These are phyloP conservation scores for Antarctomyces pellizariae DNA, from an alignment of 495 filamentous ascomycete genomes.

Conservation along the genomic window DNA sequence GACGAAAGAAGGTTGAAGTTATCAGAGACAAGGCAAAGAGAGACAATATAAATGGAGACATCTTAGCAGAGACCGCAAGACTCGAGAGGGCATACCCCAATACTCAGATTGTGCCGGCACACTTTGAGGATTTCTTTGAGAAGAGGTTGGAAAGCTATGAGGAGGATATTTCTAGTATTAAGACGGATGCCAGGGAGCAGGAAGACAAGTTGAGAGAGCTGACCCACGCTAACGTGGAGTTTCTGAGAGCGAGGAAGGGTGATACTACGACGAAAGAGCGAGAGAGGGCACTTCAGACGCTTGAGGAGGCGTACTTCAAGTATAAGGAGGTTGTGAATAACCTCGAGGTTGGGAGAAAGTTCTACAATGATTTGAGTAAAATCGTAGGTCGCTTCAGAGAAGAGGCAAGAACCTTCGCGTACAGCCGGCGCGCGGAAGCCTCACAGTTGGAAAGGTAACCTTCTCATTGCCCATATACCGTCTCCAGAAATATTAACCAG, in stretches of 20 bases:
- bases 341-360: conserved; percentile 71
- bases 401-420: conserved; percentile 53
- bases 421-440: conserved; percentile 59
- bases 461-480: neutral
- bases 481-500: conserved; percentile 3
- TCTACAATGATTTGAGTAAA: conserved; percentile 85
- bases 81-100: conserved; percentile 61
- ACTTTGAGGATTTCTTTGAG: conserved; percentile 85
- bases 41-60: conserved; percentile 74
- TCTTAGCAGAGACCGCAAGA: conserved; percentile 59
- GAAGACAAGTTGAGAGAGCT: conserved; percentile 42
- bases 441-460: conserved; percentile 48
- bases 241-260: conserved; percentile 44
- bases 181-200: conserved; percentile 54
- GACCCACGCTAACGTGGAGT: conserved; percentile 51
- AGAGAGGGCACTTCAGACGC: conserved; percentile 62
- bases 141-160: conserved; percentile 59
- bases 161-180: conserved; percentile 41
- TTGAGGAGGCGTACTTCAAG: conserved; percentile 83
- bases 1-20: conserved; percentile 50
- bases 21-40: conserved; percentile 53
- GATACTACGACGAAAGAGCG: conserved; percentile 51
- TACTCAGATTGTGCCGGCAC: conserved; percentile 62
- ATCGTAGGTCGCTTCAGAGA: conserved; percentile 63
- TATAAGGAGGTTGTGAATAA: conserved; percentile 89